Conservation (phyloP, 2,329 filamentous ascomycete genomes). For the Neonectria sp. region DNA sequence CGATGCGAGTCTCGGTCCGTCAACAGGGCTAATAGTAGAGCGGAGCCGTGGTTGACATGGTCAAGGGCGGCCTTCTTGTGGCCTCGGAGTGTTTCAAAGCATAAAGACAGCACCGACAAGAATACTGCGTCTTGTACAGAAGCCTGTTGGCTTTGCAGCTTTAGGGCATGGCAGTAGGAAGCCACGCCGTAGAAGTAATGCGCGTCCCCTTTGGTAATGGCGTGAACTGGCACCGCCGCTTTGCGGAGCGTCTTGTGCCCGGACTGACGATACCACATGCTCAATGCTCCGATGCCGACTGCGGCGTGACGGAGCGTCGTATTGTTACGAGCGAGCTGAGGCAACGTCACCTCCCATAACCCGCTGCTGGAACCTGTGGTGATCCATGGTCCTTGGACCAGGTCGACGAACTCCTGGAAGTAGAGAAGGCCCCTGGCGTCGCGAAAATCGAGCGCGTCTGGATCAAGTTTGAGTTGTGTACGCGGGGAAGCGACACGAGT, state of each 20-base stretch:
- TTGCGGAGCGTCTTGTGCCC: neutral
- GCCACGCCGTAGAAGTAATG: slow-evolving; percentile 53
- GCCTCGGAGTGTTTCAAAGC: slow-evolving; percentile 52
- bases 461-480: slow-evolving; percentile 28
- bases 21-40: slow-evolving; percentile 52
- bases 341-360: slow-evolving; percentile 50
- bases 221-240: neutral
- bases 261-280: slow-evolving; percentile 31
- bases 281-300: slow-evolving; percentile 51
- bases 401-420: slow-evolving; percentile 51
- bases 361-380: slow-evolving; percentile 41
- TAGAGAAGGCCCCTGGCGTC: slow-evolving; percentile 40
- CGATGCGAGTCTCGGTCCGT: slow-evolving; percentile 40
- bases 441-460: slow-evolving; percentile 28
- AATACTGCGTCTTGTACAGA: slow-evolving; percentile 51
- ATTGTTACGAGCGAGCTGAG: slow-evolving; percentile 49
- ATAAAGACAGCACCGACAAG: slow-evolving; percentile 50
- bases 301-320: slow-evolving; percentile 50
- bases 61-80: slow-evolving; percentile 50
- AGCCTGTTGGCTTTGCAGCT: slow-evolving; percentile 44
- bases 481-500: slow-evolving; percentile 2
- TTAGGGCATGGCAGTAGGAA: slow-evolving; percentile 55
- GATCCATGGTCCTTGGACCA: slow-evolving; percentile 50
- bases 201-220: neutral
- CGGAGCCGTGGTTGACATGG: slow-evolving; percentile 55